Base-by-base conservation (phyloP, 306 rosid genomes). In the Hippophae tibetana region DNA sequence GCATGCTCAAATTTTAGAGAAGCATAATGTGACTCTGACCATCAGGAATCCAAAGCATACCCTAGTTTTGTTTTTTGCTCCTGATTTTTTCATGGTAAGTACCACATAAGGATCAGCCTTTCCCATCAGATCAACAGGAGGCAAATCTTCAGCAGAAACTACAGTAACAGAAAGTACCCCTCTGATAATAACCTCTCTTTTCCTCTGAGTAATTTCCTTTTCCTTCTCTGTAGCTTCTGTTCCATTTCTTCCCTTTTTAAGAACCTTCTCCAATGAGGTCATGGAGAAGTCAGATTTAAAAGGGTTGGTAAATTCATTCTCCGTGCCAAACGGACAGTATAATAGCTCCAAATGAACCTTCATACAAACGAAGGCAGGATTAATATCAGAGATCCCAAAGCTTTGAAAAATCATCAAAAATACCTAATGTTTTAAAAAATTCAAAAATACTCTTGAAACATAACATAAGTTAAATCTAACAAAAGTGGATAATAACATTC, bases 281-380 rank as follows among this genome's bases (percentile, higher is more conserved):
- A 93, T 69, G 10, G 89, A 72, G 65, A 63, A 68, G 54, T 72
- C 55, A 44, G 84, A 63, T 65, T 87, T 62, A 74, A 84, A 93
- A 49, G 99, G 99, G 60, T 93, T 93, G 64, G 83, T 69, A 69
- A 84, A 69, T 61, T 80, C 74, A 67, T 77, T 93, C 64, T 82
- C 90, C 81, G 64, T 80, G 78, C 97, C 99, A 58, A 40, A 75
- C 23, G 99, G 99, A 72, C 55, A 70, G 82, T 93, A 93, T 52
- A 88, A 73, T 55, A 93, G 95, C 82, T 93, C 99, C 86, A 93
- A 79, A 59, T 93, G 94, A 49, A 88, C 97, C 99, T 93, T 74
- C 47, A 66, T 18, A 61, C 59, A 66, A 12, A 14, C 51, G 7
- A 18, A 18, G 23, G 23, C 1, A 18, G 23, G 23, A 18, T 18